Base-by-base conservation (phyloP, 805 yeast species). In the Candida mattraensis region DNA sequence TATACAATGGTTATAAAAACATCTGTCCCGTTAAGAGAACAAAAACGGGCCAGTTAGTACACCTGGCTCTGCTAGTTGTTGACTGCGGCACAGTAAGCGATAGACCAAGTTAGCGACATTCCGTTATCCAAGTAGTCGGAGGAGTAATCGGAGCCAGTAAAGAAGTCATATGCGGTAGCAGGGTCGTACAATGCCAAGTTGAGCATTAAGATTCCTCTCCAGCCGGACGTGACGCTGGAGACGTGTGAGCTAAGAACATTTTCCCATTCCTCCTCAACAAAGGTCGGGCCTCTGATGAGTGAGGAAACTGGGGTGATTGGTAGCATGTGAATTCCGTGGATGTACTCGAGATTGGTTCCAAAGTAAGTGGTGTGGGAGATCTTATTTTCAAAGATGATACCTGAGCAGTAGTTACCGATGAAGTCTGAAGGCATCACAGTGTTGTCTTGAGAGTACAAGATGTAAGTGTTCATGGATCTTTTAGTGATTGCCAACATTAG, bases 31-130 rank as follows among this genome's bases (percentile, higher is more conserved):
- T n/a, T n/a, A n/a, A n/a, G n/a, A n/a, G n/a, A n/a, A n/a, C n/a
- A n/a, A n/a, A n/a, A n/a, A n/a, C n/a, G n/a, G n/a, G n/a, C n/a
- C n/a, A n/a, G n/a, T n/a, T n/a, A n/a, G n/a, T n/a, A n/a, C n/a
- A n/a, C n/a, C n/a, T n/a, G n/a, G n/a, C n/a, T n/a, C n/a, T n/a
- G n/a, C n/a, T 23, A 42, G 12, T 32, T 32, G 26, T 23, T 33
- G 18, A 70, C 63, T 9, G 74, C 81, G 3, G 78, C 95, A 31
- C 81, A 68, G 47, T 75, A 85, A 0, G 95, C 78, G 45, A 89
- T 65, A 6, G 89, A 80, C 95, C 96, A 88, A 0, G 96, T 81
- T 45, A 80, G 63, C 11, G 94, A 80, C 74, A 88, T 93, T 2
- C 97, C 97, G 37, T 76, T 78, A 51, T 89, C 97, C 35, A 89